Conservation (phyloP, 2,329 filamentous ascomycete genomes). For the Periconia digitata region DNA sequence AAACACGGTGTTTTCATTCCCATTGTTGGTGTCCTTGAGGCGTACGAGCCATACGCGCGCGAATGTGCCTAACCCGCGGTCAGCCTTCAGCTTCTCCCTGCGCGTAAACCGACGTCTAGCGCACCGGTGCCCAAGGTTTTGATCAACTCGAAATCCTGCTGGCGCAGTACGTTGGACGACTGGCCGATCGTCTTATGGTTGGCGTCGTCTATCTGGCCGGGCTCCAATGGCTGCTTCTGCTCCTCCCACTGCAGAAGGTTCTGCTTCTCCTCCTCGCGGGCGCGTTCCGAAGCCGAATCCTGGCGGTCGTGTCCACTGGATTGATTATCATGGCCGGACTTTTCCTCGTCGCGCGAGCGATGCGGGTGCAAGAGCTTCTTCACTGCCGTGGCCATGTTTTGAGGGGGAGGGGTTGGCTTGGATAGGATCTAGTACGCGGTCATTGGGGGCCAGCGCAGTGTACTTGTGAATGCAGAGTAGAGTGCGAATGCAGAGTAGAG, state of each 20-base stretch:
- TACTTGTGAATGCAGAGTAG: constrained; percentile 2
- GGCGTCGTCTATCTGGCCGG: constrained; percentile 48
- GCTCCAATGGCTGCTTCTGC: constrained; percentile 46
- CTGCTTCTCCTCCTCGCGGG: constrained; percentile 52
- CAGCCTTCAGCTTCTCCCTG: constrained; percentile 14
- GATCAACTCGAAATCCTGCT: constrained; percentile 69
- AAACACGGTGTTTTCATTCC: constrained; percentile 68
- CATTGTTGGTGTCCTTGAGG: constrained; percentile 55
- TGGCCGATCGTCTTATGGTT: constrained; percentile 50
- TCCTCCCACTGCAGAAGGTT: constrained; percentile 51
- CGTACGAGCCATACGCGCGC: constrained; percentile 79
- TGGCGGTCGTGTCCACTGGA: constrained; percentile 33
- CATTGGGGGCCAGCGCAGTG: constrained; percentile 18
- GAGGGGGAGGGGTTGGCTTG: constrained; percentile 12
- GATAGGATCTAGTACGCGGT: constrained; percentile 13
- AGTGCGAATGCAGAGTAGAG: neutral
- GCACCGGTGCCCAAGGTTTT: constrained; percentile 76
- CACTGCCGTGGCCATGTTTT: constrained; percentile 42
- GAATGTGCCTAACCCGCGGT: constrained; percentile 66
- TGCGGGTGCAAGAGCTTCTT: constrained; percentile 42
- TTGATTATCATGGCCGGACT: constrained; percentile 17
- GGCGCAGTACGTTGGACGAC: constrained; percentile 49
- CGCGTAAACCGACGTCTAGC: constrained; percentile 11
- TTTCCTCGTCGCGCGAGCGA: constrained; percentile 30
- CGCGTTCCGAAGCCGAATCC: constrained; percentile 36